Conservation (phyloP, 75 land plant species). For the Sequoiadendron giganteum region DNA sequence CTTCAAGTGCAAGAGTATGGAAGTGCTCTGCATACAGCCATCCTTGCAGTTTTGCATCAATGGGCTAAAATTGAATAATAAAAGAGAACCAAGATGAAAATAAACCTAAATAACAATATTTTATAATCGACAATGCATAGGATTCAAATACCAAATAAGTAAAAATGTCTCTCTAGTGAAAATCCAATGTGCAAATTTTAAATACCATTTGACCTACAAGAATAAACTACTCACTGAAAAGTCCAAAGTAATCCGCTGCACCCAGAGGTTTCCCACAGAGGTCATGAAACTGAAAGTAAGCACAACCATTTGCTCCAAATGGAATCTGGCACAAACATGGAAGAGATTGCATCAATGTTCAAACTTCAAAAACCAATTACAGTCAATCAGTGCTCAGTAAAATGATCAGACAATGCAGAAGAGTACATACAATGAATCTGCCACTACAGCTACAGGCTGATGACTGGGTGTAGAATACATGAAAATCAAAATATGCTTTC, state of each 20-base stretch:
- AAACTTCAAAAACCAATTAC: not conserved
- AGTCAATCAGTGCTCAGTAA: not conserved
- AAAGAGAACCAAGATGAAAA: not conserved
- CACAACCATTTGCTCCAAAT: conserved; percentile 90
- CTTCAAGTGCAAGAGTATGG: conserved; percentile 90
- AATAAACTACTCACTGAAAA: conserved; percentile 73
- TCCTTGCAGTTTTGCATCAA: not conserved
- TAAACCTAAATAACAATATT: not conserved
- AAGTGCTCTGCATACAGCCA: conserved; percentile 62
- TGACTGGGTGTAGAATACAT: not conserved
- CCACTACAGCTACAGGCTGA: not conserved
- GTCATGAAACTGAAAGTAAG: conserved; percentile 88
- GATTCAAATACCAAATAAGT: not conserved
- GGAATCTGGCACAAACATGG: conserved; percentile 61
- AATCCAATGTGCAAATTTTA: not conserved
- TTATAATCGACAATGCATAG: not conserved
- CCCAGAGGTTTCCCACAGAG: conserved; percentile 95
- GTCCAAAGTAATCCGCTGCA: conserved; percentile 95
- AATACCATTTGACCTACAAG: not conserved
- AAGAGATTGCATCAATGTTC: conserved; percentile 13
- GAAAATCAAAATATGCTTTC: not conserved
- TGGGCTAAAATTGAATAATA: not conserved
- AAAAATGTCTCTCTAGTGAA: conserved; percentile 1
- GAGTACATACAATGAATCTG: conserved; percentile 1
- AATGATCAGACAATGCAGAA: not conserved